Conservation (phyloP, 106 monocot genomes). For the Gastrodia elata region DNA sequence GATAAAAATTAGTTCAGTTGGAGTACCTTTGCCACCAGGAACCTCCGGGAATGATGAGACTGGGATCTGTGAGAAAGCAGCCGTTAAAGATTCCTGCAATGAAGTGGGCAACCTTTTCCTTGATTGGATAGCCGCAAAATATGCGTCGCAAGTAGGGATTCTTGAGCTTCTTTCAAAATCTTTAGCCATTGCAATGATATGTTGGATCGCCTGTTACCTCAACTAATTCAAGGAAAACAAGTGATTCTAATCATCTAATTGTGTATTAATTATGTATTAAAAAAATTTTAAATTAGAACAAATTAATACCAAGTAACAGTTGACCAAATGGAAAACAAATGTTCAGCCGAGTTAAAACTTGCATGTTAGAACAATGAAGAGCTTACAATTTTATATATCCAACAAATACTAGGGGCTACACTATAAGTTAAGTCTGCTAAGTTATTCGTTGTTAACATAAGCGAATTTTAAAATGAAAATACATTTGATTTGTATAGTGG, state of each 20-base stretch:
- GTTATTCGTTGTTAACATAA: too few species aligned
- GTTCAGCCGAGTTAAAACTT: background rate
- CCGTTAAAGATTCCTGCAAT: conserved; percentile 63
- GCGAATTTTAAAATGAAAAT: too few species aligned
- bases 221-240: conserved; percentile 5
- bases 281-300: background rate
- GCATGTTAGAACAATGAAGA: background rate
- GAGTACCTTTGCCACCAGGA: conserved; percentile 74
- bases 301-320: background rate
- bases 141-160: conserved; percentile 67
- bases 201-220: background rate
- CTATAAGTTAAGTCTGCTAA: too few species aligned
- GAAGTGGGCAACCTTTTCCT: conserved; percentile 68
- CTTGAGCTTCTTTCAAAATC: conserved; percentile 17
- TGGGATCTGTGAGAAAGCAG: conserved; percentile 74
- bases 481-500: too few species aligned
- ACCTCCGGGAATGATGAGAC: conserved; percentile 88
- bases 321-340: background rate
- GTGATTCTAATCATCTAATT: background rate
- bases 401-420: background rate
- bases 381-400: background rate
- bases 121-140: conserved; percentile 75
- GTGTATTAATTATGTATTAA: background rate
- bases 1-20: background rate
- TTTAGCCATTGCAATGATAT: conserved; percentile 42